Conservation (phyloP, 2,329 filamentous ascomycete species). For the Diplodia corticola region DNA sequence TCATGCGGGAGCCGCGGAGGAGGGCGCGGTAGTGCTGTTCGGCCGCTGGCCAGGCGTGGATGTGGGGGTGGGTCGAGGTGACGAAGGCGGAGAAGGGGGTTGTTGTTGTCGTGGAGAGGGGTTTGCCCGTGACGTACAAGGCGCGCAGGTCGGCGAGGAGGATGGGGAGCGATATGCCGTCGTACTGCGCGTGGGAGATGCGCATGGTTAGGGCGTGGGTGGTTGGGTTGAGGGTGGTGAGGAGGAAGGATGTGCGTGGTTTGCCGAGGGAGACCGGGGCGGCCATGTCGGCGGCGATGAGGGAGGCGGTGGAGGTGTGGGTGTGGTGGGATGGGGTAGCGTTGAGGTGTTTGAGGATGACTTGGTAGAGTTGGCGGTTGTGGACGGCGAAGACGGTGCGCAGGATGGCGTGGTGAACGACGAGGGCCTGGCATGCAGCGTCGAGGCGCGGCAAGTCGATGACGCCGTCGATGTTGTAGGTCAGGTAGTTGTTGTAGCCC, state of each 20-base stretch:
- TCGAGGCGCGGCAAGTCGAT: background rate
- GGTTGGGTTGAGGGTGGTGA: conserved; percentile 30
- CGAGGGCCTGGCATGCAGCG: conserved; percentile 28
- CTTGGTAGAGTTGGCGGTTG: conserved; percentile 36
- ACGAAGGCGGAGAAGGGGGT: background rate
- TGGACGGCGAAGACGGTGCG: conserved; percentile 39
- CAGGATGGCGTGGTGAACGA: conserved; percentile 37
- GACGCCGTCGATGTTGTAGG: background rate
- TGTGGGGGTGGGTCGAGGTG: too few relatives aligned
- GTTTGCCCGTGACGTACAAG: background rate
- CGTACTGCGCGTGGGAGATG: conserved; percentile 31
- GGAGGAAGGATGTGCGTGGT: conserved; percentile 39
- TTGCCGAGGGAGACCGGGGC: conserved; percentile 42
- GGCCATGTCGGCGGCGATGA: conserved; percentile 37
- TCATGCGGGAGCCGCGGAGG: background rate
- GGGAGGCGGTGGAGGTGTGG: conserved; percentile 28
- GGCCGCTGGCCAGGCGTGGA: background rate
- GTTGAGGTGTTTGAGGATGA: conserved; percentile 25
- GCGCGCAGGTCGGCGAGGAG: background rate
- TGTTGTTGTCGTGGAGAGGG: background rate
- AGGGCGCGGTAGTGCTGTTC: background rate
- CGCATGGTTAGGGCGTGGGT: background rate
- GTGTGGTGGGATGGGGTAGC: background rate
- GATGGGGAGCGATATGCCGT: background rate
- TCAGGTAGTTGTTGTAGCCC: background rate